Evolutionary conservation across 75 land plant genomes (phyloP), one percentile per base, ranked within the genome.

Genomic region (Picea glauca): DNA sequence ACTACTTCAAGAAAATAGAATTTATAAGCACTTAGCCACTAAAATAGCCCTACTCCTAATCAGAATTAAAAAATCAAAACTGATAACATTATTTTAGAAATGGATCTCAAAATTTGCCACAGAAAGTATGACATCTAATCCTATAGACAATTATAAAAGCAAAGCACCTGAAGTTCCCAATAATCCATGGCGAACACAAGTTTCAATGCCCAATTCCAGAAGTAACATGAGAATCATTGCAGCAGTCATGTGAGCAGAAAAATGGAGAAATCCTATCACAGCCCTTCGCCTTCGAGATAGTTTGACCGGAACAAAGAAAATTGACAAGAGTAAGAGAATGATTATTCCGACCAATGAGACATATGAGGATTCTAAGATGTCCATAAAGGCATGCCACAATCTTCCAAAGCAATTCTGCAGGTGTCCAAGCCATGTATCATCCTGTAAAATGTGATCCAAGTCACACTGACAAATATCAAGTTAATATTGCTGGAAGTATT

Each of bases 151-250:
- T 62, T 23, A 64, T 32, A 38, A 67, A 50, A 50, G 7, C 11
- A 60, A 68, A 40, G n/a, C 74, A 97, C 99, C 99, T 80, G 98
- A 88, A 76, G 95, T 91, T 60, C 93, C 98, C 76, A 97, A 83
- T 9, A 97, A 84, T 46, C 83, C 81, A 87, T 97, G 95, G 43
- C 95, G 90, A 43, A 97, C 90, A 81, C 99, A 97, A 20, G 88
- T 92, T 76, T 97, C 99, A 75, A 97, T 78, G 35, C 92, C 98
- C 76, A 97, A 77, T 84, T 97, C 99, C 84, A 97, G 56, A 31
- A 97, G 86, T 74, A 97, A n/a, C 99, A 97, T 92, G 17, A 92
- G 85, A 65, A 88, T 76, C 50, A 94, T 83, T 32, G 99, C 98
- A 68, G 97, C 89, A 67, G 90, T 79, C 18, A 97, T 84, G 78